Evolutionary conservation across 1,284 basidiomycete genomes (phyloP), one percentile per base, ranked within the genome.

Genomic region (Sanghuangporus baumii): DNA sequence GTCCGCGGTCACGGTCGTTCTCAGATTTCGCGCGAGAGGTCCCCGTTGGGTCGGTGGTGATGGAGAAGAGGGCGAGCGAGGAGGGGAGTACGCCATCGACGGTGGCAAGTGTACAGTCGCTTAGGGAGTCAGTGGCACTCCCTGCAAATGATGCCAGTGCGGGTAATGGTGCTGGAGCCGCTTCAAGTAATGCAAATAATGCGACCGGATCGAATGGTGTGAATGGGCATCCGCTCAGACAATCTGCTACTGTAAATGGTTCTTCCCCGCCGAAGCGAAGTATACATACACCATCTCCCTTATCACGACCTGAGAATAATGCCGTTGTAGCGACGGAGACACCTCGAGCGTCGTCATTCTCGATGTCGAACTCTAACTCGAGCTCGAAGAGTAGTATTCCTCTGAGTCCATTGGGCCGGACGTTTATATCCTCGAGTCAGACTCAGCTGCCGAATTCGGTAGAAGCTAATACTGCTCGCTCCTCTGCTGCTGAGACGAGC

Each of bases 1-100:
- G 89, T 6, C 89, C 88, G 1, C 75, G 89, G 20, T 91, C 88
- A 20, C 75, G 87, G 67, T 90, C 88, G 63, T 91, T 91, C 69
- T 91, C 88, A 23, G 85, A 81, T 1, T 86, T 89, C 69, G 81
- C 60, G 18, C 61, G 58, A 11, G 57, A 54, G 23, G 55, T 57
- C 16, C 20, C 64, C 47, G 38, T 52, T 55, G 48, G 83, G 66
- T 74, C 77, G 18, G 65, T 73, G 14, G 68, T 67, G 6, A 65
- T 31, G 26, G 26, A 73, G 12, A 74, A 77, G 56, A 69, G 46
- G 62, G 74, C 23, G 71, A 74, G 57, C 65, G 70, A 63, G 78
- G 77, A 82, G 81, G 55, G 55, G 60, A 62, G 75, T 70, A 63
- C 23, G n/a, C 37, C 58, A 46, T 31, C 46, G 23, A 51, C 43